Evolutionary conservation across 1,284 basidiomycete species (phyloP).

Genomic region (Moniliella sp.): DNA sequence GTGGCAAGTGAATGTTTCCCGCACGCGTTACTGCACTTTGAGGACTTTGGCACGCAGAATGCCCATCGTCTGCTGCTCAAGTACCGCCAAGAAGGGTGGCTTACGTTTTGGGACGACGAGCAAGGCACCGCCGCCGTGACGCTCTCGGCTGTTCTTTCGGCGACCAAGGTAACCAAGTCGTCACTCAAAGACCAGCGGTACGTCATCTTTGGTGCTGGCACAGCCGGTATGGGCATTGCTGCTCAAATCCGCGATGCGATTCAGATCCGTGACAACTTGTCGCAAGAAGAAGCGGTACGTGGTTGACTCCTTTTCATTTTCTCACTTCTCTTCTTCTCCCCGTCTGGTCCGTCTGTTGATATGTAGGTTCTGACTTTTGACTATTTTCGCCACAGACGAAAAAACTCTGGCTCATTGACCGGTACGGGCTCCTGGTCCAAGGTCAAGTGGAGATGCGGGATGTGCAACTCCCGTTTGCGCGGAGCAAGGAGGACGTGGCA

Average conservation of each 20-base stretch:
- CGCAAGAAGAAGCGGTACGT: conserved; percentile 21
- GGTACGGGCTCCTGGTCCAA: conserved; percentile 27
- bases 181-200: conserved; percentile 59
- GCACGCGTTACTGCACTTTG: conserved; percentile 63
- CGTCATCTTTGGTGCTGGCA: conserved; percentile 73
- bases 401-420: conserved; percentile 31
- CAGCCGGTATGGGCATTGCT: conserved; percentile 53
- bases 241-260: conserved; percentile 32
- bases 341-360: no score
- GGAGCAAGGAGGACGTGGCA: conserved; percentile 24
- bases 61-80: conserved; percentile 29
- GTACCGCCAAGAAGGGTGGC: conserved; percentile 7
- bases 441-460: conserved; percentile 21
- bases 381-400: no score
- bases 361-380: no score
- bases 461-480: conserved; percentile 26
- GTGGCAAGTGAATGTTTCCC: conserved; percentile 50
- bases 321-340: no score
- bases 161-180: conserved; percentile 51
- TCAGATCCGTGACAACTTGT: conserved; percentile 16
- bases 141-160: conserved; percentile 69
- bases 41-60: conserved; percentile 37
- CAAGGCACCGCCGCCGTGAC: conserved; percentile 46
- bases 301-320: no score
- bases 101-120: conserved; percentile 53